Evolutionary conservation across 768 basidiomycete genomes (phyloP).

Genomic region (Galerina marginata): DNA sequence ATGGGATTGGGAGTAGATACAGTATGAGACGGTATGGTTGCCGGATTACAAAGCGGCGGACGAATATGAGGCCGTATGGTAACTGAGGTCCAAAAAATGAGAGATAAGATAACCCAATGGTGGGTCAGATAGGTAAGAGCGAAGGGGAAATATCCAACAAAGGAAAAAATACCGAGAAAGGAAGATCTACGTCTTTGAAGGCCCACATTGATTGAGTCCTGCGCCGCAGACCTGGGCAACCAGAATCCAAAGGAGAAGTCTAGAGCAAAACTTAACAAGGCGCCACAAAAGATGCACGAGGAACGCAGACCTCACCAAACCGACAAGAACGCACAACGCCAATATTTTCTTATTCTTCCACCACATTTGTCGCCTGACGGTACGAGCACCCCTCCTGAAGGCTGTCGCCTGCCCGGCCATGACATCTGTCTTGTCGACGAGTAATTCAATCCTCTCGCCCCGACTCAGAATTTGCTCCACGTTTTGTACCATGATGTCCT

Average conservation of each 20-base stretch:
- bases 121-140: background rate
- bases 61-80: background rate
- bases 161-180: slow-evolving; percentile 11
- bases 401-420: slow-evolving; percentile 95
- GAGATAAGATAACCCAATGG: background rate
- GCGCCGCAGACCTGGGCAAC: slow-evolving; percentile 91
- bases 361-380: slow-evolving; percentile 87
- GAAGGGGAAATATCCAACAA: slow-evolving; percentile 9
- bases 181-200: slow-evolving; percentile 28
- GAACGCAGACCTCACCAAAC: slow-evolving; percentile 45
- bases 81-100: background rate
- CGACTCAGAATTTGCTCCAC: slow-evolving; percentile 94
- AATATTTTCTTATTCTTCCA: slow-evolving; percentile 82
- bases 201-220: slow-evolving; percentile 59
- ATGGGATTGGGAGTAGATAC: slow-evolving; percentile 4
- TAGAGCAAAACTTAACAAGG: slow-evolving; percentile 29
- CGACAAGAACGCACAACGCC: slow-evolving; percentile 73
- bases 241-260: slow-evolving; percentile 82
- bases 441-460: slow-evolving; percentile 93
- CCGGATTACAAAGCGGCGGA: slow-evolving; percentile 3
- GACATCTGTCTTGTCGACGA: slow-evolving; percentile 96
- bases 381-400: slow-evolving; percentile 87
- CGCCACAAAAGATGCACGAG: slow-evolving; percentile 7
- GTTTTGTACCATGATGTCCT: slow-evolving; percentile 98
- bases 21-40: background rate